Evolutionary conservation across 1,284 basidiomycete genomes (phyloP).

Genomic region (Trichosporon sp.): DNA sequence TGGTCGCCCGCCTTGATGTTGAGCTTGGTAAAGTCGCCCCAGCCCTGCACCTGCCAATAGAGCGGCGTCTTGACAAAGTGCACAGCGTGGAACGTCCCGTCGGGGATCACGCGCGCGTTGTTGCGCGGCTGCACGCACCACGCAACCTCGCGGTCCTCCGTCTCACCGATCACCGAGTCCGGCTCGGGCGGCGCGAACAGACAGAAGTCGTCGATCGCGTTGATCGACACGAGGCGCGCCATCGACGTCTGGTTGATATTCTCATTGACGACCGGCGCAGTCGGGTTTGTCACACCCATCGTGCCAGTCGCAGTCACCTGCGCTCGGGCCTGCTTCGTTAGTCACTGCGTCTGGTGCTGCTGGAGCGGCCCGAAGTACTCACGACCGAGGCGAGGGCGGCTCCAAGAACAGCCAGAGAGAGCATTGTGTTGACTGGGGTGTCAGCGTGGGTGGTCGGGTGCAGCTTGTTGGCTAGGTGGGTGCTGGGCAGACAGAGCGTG

Average conservation of each 20-base stretch:
- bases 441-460: not conserved
- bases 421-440: conserved; percentile 3
- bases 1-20: conserved; percentile 50
- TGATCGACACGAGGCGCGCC: conserved; percentile 46
- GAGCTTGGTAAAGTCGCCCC: conserved; percentile 51
- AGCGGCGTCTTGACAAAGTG: conserved; percentile 54
- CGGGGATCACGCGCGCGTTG: conserved; percentile 54
- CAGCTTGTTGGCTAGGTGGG: not conserved
- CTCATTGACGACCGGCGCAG: conserved; percentile 36
- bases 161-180: conserved; percentile 52
- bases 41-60: conserved; percentile 53
- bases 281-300: conserved; percentile 45
- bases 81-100: conserved; percentile 52
- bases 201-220: conserved; percentile 49
- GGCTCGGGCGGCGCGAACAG: conserved; percentile 54
- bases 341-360: not conserved
- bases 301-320: conserved; percentile 46
- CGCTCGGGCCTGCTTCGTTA: conserved; percentile 27
- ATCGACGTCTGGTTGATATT: conserved; percentile 48
- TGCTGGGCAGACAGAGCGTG: not conserved
- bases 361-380: not conserved
- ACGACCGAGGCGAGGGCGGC: conserved; percentile 6
- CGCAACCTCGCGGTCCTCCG: conserved; percentile 55
- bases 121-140: conserved; percentile 57
- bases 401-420: conserved; percentile 11